Conservation (phyloP, 2,329 filamentous ascomycete species). For the Chalaropsis ovoidea region DNA sequence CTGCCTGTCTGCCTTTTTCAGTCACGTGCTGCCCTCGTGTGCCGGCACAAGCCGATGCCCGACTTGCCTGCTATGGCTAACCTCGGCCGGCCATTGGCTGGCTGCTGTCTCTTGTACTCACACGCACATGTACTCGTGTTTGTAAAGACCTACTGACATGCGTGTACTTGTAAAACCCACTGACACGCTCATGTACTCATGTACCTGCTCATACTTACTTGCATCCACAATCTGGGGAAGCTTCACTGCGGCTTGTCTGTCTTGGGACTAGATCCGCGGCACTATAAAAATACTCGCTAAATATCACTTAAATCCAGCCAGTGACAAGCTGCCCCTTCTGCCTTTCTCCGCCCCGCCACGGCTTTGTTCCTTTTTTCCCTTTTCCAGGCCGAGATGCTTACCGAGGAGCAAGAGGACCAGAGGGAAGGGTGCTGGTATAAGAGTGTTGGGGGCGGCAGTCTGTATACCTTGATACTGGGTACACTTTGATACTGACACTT, state of each 20-base stretch:
- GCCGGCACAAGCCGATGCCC: not conserved
- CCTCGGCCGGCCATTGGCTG: slow-evolving; percentile 23
- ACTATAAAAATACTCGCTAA: too few species aligned
- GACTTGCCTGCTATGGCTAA: not conserved
- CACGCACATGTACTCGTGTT: too few species aligned
- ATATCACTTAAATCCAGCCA: not conserved
- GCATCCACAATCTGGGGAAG: not conserved
- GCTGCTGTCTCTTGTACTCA: slow-evolving; percentile 11
- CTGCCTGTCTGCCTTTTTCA: not conserved
- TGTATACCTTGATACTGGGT: too few species aligned
- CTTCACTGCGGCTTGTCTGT: not conserved
- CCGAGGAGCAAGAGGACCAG: slow-evolving; percentile 7
- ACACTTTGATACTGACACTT: too few species aligned
- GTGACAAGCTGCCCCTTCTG: too few species aligned
- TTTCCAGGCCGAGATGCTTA: slow-evolving; percentile 16
- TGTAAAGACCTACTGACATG: too few species aligned
- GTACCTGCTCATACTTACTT: not conserved
- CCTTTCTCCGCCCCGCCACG: not conserved
- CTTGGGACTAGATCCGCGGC: not conserved
- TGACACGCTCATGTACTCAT: not conserved
- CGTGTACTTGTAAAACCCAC: not conserved
- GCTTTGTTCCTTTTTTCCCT: slow-evolving; percentile 7
- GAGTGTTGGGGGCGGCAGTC: not conserved
- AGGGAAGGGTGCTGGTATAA: not conserved
- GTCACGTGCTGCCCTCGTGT: not conserved